Conservation (phyloP, 2,329 filamentous ascomycete genomes). For the Pseudocercospora pini-densiflorae region DNA sequence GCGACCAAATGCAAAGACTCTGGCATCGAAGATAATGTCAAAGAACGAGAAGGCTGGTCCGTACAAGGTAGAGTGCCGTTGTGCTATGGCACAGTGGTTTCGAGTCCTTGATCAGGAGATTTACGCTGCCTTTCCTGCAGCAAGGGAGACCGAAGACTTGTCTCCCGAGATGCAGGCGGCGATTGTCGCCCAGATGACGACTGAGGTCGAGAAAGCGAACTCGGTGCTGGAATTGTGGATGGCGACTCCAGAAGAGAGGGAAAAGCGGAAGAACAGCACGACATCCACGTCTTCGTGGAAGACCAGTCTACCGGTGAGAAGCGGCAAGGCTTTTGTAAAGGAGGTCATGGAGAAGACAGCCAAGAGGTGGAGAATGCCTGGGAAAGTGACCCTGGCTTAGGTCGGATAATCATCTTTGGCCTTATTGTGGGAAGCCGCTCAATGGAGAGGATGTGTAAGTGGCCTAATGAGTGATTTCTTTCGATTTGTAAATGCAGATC, state of each 20-base stretch:
- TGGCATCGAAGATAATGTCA: not conserved
- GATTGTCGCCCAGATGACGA: not conserved
- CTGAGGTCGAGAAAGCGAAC: not conserved
- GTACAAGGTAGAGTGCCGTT: not conserved
- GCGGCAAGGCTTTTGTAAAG: not conserved
- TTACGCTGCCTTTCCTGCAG: not conserved
- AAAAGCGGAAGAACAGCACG: not conserved
- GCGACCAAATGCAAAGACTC: not conserved
- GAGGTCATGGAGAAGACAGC: not conserved
- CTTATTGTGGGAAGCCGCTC: not conserved
- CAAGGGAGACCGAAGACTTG: not conserved
- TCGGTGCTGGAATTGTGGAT: not conserved
- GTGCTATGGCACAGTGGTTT: not conserved
- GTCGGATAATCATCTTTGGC: not conserved
- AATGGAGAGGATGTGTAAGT: not conserved
- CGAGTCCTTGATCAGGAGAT: not conserved
- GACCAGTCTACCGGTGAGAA: not conserved
- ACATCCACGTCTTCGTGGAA: not conserved
- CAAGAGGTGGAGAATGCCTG: not conserved
- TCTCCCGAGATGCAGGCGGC: not conserved
- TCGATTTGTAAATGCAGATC: too few relatives aligned
- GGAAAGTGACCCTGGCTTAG: not conserved
- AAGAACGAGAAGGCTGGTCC: not conserved
- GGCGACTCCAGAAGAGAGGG: not conserved
- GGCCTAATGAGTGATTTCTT: too few relatives aligned